Evolutionary conservation across 1,284 basidiomycete genomes (phyloP).

Genomic region (Fomes fomentarius): DNA sequence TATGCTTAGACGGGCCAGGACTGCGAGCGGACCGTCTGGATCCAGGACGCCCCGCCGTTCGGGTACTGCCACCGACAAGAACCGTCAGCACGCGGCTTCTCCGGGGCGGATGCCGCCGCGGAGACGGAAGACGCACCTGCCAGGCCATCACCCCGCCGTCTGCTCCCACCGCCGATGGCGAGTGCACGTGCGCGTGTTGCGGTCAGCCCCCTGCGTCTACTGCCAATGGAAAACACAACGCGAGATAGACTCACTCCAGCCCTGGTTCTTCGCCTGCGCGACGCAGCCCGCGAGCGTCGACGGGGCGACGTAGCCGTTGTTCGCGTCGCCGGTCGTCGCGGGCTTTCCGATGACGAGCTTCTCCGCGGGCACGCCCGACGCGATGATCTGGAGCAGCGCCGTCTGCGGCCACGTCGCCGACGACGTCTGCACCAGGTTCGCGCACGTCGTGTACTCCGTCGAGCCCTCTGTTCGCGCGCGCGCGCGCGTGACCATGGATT

Average conservation of each 20-base stretch:
- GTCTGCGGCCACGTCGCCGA: slow-evolving; percentile 53
- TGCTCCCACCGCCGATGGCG: no score
- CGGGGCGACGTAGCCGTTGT: slow-evolving; percentile 59
- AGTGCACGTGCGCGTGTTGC: no score
- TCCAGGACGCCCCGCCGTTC: slow-evolving; percentile 52
- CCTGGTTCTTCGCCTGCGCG: slow-evolving; percentile 51
- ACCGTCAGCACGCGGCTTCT: neutral
- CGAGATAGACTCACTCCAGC: slow-evolving; percentile 55
- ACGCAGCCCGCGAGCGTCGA: slow-evolving; percentile 57
- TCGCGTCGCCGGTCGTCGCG: slow-evolving; percentile 52
- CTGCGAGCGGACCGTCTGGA: slow-evolving; percentile 36
- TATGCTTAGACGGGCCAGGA: slow-evolving; percentile 32
- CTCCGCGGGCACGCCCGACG: slow-evolving; percentile 52
- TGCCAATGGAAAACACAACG: neutral
- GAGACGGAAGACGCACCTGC: slow-evolving; percentile 25
- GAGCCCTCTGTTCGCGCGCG: slow-evolving; percentile 47
- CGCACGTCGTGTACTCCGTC: slow-evolving; percentile 60
- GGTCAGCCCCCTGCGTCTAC: no score
- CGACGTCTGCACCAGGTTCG: slow-evolving; percentile 54
- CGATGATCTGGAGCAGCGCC: slow-evolving; percentile 64
- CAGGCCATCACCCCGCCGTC: slow-evolving; percentile 51
- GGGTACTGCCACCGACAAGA: slow-evolving; percentile 38
- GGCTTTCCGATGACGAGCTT: slow-evolving; percentile 69
- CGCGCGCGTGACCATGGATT: no score
- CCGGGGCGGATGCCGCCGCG: neutral